Evolutionary conservation across 1,284 basidiomycete species (phyloP).

Genomic region (Cutaneotrichosporon sp.): DNA sequence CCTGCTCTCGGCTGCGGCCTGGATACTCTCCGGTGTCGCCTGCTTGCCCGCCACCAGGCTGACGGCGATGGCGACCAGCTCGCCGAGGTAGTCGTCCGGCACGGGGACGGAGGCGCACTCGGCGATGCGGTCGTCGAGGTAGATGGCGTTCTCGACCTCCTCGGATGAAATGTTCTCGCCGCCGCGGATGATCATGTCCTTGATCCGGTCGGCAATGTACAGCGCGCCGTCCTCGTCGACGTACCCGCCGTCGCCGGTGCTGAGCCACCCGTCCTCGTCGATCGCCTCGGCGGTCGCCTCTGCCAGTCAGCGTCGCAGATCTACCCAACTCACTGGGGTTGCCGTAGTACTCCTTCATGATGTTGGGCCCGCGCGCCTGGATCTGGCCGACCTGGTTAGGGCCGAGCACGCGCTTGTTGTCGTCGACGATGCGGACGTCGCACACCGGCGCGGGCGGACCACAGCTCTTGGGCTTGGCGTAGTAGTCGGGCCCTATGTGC

Average conservation of each 20-base stretch:
- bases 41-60: conserved; percentile 24
- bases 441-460: conserved; percentile 41
- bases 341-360: conserved; percentile 46
- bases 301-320: neutral
- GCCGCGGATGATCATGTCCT: conserved; percentile 51
- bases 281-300: conserved; percentile 18
- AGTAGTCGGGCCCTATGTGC: conserved; percentile 41
- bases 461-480: conserved; percentile 20
- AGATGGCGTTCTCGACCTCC: conserved; percentile 49
- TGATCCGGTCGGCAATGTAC: conserved; percentile 41
- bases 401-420: conserved; percentile 26
- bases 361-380: conserved; percentile 42
- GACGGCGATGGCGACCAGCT: conserved; percentile 43
- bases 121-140: conserved; percentile 33
- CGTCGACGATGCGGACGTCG: conserved; percentile 41
- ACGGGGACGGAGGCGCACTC: conserved; percentile 46
- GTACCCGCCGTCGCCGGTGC: conserved; percentile 46
- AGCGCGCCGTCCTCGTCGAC: conserved; percentile 44
- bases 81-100: conserved; percentile 40
- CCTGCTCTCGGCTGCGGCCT: conserved; percentile 13
- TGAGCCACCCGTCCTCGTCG: conserved; percentile 46
- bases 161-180: conserved; percentile 49
- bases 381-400: conserved; percentile 35
- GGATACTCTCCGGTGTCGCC: conserved; percentile 13
- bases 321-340: conserved; percentile 17